phyloP scores from a whole-genome alignment of 768 basidiomycete genomes.

The Suillus hirtellus region DNA sequence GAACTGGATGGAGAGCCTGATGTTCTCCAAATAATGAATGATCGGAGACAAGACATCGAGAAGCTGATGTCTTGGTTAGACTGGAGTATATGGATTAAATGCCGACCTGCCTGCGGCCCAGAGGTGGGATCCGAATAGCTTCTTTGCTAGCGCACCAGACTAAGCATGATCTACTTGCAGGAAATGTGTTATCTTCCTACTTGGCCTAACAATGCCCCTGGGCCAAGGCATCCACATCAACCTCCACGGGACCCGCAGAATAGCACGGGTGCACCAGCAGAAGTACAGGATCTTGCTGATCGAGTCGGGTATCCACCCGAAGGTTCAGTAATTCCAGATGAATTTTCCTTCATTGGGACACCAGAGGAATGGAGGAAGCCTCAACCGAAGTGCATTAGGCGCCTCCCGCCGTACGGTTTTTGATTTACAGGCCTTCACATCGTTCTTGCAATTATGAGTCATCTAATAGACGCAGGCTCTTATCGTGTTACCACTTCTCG shows the following conservation, averaged over 20 bases:
- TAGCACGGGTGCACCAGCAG: neutral
- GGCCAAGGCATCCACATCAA: neutral
- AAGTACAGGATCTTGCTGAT: neutral
- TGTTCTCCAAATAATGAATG: conserved; percentile 5
- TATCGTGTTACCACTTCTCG: too few relatives aligned
- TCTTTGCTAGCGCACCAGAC: neutral
- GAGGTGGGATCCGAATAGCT: conserved; percentile 15
- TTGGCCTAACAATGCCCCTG: conserved; percentile 17
- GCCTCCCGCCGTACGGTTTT: conserved; percentile 13
- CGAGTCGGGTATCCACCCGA: neutral
- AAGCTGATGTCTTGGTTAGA: conserved; percentile 25
- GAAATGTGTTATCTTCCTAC: conserved; percentile 31
- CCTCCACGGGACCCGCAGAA: neutral
- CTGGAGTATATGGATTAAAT: conserved; percentile 26
- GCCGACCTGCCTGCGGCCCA: conserved; percentile 18
- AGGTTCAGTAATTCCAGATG: neutral
- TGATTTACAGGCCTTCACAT: neutral
- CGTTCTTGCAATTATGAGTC: neutral
- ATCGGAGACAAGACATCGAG: conserved; percentile 15
- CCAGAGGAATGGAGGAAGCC: conserved; percentile 25
- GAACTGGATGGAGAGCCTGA: conserved; percentile 2
- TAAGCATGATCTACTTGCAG: conserved; percentile 9
- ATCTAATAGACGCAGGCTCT: neutral
- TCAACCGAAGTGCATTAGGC: conserved; percentile 23
- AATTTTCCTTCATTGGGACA: neutral